These are phyloP conservation scores for Falciphora oryzae DNA, from an alignment of 2,329 filamentous ascomycete genomes.

Conservation along the genomic window DNA sequence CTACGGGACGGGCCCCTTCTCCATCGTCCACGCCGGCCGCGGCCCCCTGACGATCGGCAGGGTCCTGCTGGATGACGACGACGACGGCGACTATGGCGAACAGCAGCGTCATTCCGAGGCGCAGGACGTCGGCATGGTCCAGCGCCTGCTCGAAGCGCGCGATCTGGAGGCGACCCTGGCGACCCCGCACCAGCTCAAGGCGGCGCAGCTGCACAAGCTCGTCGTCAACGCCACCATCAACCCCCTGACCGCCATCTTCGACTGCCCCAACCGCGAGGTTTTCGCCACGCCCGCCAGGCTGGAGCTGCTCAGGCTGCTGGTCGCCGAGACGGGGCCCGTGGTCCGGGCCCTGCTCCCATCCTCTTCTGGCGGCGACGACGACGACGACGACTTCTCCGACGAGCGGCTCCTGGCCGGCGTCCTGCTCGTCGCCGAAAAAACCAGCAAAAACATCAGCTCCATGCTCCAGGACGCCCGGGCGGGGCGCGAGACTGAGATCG, in stretches of 20 bases:
- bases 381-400: background rate
- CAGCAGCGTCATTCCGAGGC: background rate
- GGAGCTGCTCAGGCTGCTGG: constrained; percentile 33
- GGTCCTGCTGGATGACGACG: background rate
- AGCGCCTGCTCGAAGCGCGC: constrained; percentile 6
- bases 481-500: constrained; percentile 48
- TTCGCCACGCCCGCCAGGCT: constrained; percentile 46
- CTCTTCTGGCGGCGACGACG: background rate
- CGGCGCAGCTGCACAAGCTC: constrained; percentile 73
- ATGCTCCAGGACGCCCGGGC: constrained; percentile 55
- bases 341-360: constrained; percentile 27
- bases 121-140: background rate
- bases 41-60: constrained; percentile 2
- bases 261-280: constrained; percentile 72
- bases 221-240: constrained; percentile 78
- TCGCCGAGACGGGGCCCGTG: constrained; percentile 48
- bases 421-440: constrained; percentile 34
- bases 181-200: background rate
- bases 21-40: constrained; percentile 7
- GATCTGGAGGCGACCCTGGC: constrained; percentile 2
- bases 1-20: constrained; percentile 5
- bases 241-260: constrained; percentile 73
- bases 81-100: background rate
- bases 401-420: background rate
- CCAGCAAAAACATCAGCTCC: constrained; percentile 50